These are phyloP conservation scores for Annulohypoxylon stygium DNA, from an alignment of 495 filamentous ascomycete genomes.

Conservation along the genomic window DNA sequence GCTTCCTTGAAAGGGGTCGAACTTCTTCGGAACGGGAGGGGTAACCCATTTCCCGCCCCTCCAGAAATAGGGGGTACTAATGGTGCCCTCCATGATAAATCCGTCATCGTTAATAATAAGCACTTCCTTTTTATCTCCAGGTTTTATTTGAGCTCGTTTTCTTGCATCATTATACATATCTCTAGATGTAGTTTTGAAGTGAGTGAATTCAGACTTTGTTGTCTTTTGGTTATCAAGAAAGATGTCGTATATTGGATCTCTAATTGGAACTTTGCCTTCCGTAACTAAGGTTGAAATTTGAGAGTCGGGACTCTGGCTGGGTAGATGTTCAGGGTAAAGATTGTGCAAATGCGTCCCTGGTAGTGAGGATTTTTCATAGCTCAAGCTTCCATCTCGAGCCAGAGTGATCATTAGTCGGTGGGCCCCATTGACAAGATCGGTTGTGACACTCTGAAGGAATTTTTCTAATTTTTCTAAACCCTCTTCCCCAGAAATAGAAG, in stretches of 20 bases:
- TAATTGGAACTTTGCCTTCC: constrained; percentile 39
- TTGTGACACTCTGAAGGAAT: constrained; percentile 41
- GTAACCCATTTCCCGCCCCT: constrained; percentile 76
- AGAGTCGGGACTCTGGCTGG: constrained; percentile 22
- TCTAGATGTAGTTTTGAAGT: constrained; percentile 80
- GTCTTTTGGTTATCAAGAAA: constrained; percentile 68
- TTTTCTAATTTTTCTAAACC: constrained; percentile 56
- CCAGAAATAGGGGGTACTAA: constrained; percentile 84
- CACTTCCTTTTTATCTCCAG: constrained; percentile 73
- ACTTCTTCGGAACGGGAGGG: constrained; percentile 60
- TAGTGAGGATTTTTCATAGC: constrained; percentile 63
- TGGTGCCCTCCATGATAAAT: constrained; percentile 88
- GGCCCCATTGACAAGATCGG: constrained; percentile 42
- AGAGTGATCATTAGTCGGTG: constrained; percentile 68
- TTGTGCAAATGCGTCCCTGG: constrained; percentile 63
- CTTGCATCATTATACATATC: constrained; percentile 75
- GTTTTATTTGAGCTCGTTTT: constrained; percentile 66
- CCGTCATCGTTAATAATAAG: constrained; percentile 74
- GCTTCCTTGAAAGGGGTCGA: constrained; percentile 53
- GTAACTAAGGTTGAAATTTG: neutral
- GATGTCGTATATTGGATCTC: constrained; percentile 59
- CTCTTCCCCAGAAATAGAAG: constrained; percentile 56
- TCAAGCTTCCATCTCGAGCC: constrained; percentile 61
- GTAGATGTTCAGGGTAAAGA: constrained; percentile 67
- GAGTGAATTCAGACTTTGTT: constrained; percentile 72